Evolutionary conservation across 371 early-diverging fungal genomes (phyloP), one percentile per base, ranked within the genome.

Genomic region (Saksenaea vasiformis): DNA sequence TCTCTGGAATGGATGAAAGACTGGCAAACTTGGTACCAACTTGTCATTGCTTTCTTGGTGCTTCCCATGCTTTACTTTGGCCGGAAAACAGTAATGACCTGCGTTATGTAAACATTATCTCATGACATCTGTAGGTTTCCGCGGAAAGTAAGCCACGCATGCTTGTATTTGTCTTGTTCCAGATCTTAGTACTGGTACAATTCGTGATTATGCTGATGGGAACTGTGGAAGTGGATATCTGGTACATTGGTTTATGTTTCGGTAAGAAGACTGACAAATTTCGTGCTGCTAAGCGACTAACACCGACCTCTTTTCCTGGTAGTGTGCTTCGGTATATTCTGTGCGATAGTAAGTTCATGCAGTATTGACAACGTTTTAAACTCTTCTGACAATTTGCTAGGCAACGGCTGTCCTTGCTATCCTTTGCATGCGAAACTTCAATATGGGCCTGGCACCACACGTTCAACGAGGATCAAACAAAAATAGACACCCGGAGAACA

Each of bases 181-280:
- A 82, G 47, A 8, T 73, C 5, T 35, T 69, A 22, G 69, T 79
- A 8, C 43, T 79, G 0, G 64, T 74, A 31, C 73, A 76, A 26
- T 67, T 79, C 35, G 60, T 66, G n/a, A 71, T 79, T 11, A 68
- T 82, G 28, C 67, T 76, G 14, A 43, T 37, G 17, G 62, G 70
- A 37, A 74, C 83, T 0, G 55, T 70, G 14, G 37, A 47, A 22
- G 53, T 58, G 0, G 59, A 58, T 28, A 64, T 64, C 44, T 82
- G 79, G 83, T 76, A 78, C 44, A 76, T 66, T 10, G 79, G 78
- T 76, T 74, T 79, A 51, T 77, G 80, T 51, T 76, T 82, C 67
- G 77, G 83, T 82, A 76, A 68, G 71, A 31, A 31, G 7, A 2
- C 37, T 43, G 19, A n/a, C 19, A 17, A n/a, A 13, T 24, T 57